phyloP scores from a whole-genome alignment of 306 rosid species.

The Pterocarpus santalinus region DNA sequence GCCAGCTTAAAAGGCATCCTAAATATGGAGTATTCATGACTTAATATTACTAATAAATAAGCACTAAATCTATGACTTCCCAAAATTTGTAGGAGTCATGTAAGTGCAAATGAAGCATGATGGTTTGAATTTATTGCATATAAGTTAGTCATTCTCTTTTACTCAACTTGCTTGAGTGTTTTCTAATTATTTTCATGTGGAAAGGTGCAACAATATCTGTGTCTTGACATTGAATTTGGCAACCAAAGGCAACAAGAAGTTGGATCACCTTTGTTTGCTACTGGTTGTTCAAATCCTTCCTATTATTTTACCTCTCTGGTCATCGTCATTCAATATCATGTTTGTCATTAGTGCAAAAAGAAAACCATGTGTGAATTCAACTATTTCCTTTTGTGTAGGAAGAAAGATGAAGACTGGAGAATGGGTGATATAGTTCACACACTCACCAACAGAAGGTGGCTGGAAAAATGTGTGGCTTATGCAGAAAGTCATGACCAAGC shows the following conservation, averaged over 20 bases:
- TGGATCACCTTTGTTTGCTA: neutral
- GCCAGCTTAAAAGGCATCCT: neutral
- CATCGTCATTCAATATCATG: slow-evolving; percentile 26
- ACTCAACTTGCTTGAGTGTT: neutral
- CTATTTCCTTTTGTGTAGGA: slow-evolving; percentile 55
- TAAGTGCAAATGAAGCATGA: too few relatives aligned
- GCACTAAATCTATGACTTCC: too few relatives aligned
- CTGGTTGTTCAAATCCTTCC: slow-evolving; percentile 27
- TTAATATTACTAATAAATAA: too few relatives aligned
- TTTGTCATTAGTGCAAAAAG: slow-evolving; percentile 26
- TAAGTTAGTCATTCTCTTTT: neutral
- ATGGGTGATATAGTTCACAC: slow-evolving; percentile 86
- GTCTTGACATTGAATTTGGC: slow-evolving; percentile 30
- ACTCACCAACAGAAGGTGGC: slow-evolving; percentile 95
- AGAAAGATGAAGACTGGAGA: slow-evolving; percentile 81
- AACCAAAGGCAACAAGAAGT: slow-evolving; percentile 26
- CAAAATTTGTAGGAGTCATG: too few relatives aligned
- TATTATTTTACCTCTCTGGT: slow-evolving; percentile 26
- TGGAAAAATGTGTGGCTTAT: slow-evolving; percentile 88
- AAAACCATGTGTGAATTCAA: slow-evolving; percentile 20
- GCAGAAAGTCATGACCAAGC: slow-evolving; percentile 99
- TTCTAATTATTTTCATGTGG: slow-evolving; percentile 15
- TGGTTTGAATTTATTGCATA: slow-evolving; percentile 29
- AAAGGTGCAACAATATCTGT: slow-evolving; percentile 23
- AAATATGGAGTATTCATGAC: too few relatives aligned